Base-by-base conservation (phyloP, 805 yeast species). In the Kuraishia borneana region DNA sequence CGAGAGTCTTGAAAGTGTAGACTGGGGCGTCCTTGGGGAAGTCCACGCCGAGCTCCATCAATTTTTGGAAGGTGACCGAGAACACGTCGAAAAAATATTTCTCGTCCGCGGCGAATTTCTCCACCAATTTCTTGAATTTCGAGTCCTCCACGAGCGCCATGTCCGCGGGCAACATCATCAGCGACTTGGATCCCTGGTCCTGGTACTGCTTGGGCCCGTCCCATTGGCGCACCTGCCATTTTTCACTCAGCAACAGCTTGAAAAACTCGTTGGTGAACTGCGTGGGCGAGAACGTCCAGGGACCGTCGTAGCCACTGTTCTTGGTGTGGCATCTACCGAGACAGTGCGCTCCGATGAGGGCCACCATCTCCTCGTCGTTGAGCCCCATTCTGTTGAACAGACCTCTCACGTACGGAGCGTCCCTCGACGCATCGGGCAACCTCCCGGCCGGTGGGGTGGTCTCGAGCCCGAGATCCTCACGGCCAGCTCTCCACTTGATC, bases 221-320 rank as follows among this genome's bases (percentile, higher is more conserved):
- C 76, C 84, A 67, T 53, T 75, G 60, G 51, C 72, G 41, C 50
- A 59, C 30, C 38, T 65, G 65, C 88, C 88, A 80, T 35, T 65
- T 67, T 44, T 70, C 83, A 41, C 52, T 47, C 37, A 68, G 42
- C 19, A 71, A 55, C 37, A 68, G 63, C 54, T 61, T 71, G 59
- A 58, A 84, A 54, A 82, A 84, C 28, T 83, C 83, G 60, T 84
- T 85, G 34, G 77, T 65, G 53, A 85, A 80, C 42, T 63, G 56
- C 21, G 80, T 82, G 36, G 92, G 84, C 26, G 81, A 72, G 36
- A 79, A 80, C 26, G 89, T 88, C 95, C 95, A 84, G 40, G 89
- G 87, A 10, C 95, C 94, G 43, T 82, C 92, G 61, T 66, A 85
- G 2, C 94, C 94, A 17, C 85, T 72, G 40, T 76, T 71, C 42